These are phyloP conservation scores for Neurospora sp. DNA, from an alignment of 495 filamentous ascomycete genomes.

Conservation along the genomic window DNA sequence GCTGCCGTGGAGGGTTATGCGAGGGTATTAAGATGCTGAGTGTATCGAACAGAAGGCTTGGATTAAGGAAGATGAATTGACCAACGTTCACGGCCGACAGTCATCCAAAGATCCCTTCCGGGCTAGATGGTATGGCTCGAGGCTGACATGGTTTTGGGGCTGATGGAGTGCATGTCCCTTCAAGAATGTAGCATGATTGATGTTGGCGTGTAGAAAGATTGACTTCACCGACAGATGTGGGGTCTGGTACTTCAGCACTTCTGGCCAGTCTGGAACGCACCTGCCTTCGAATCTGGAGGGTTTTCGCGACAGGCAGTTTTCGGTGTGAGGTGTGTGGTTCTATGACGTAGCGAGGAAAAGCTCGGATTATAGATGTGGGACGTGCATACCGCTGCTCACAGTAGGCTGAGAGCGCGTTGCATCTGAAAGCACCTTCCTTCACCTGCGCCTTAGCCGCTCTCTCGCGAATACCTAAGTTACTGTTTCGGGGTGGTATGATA, in stretches of 20 bases:
- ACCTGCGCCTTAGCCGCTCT: background rate
- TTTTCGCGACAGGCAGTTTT: background rate
- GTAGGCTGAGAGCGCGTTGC: background rate
- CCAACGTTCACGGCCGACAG: background rate
- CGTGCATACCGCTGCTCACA: background rate
- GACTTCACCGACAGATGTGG: background rate
- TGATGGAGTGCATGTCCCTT: no score
- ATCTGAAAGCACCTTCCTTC: background rate
- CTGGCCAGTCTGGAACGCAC: background rate
- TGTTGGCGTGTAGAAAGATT: background rate
- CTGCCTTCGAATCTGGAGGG: background rate
- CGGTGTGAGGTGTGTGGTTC: background rate
- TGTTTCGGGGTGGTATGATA: background rate
- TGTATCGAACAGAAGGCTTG: background rate
- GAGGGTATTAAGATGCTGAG: background rate
- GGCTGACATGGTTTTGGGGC: no score
- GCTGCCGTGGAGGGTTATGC: background rate
- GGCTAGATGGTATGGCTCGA: background rate
- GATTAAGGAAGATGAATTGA: background rate
- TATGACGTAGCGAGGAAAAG: background rate
- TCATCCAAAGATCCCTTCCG: background rate
- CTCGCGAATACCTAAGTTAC: background rate
- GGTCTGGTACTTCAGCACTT: background rate
- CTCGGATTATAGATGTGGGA: background rate
- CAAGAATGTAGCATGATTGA: background rate